These are phyloP conservation scores for Stephania japonica DNA, from an alignment of 164 flowering plant species.

Conservation along the genomic window DNA sequence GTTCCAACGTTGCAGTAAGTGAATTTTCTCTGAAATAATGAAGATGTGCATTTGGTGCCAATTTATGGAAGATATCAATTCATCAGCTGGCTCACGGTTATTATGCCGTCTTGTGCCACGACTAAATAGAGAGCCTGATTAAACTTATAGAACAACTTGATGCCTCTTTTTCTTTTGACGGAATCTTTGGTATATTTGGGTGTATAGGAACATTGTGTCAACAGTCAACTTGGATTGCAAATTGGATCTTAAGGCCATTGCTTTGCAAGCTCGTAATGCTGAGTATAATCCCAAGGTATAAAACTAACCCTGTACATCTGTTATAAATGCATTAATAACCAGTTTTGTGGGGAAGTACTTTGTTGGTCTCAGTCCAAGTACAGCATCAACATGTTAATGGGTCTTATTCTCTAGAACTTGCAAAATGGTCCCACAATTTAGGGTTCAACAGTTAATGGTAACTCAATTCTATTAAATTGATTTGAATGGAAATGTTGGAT, in stretches of 20 bases:
- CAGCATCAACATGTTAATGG: no score
- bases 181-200: background rate
- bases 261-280: conserved; percentile 84
- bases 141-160: background rate
- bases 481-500: no score
- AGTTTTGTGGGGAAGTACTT: background rate
- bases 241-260: conserved; percentile 77
- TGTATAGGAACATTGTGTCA: conserved; percentile 84
- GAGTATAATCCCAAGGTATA: conserved; percentile 90
- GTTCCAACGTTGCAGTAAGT: conserved; percentile 10
- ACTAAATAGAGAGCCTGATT: background rate
- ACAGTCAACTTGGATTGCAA: conserved; percentile 92
- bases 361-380: background rate
- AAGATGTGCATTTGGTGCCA: background rate
- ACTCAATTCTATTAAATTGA: background rate
- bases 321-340: background rate
- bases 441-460: background rate
- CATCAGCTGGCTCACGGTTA: background rate
- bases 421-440: background rate
- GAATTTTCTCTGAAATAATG: background rate
- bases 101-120: background rate
- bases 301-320: background rate
- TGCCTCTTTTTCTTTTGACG: background rate
- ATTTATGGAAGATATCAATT: background rate
- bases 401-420: background rate